Percentiles rank a stretch among this genome's conserved stretches.
These are phyloP conservation scores for Hymenoscyphus linearis DNA, from an alignment of 2,329 filamentous ascomycete genomes.

Conservation along the genomic window DNA sequence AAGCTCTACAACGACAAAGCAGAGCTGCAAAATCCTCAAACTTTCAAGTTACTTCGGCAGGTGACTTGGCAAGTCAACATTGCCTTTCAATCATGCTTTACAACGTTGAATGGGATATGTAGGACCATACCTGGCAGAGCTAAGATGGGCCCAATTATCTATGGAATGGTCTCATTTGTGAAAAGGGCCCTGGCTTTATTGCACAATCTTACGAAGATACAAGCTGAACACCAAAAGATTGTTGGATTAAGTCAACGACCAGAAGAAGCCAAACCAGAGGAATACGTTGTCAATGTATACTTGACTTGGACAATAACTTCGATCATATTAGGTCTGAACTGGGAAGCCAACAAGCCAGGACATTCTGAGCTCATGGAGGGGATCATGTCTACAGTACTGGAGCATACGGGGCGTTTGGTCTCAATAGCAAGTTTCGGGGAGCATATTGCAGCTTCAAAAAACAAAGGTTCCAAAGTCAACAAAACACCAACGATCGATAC, in stretches of 20 bases:
- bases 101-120: slow-evolving; percentile 20
- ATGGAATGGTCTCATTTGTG: slow-evolving; percentile 22
- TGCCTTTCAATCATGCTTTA: slow-evolving; percentile 20
- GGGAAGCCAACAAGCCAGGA: slow-evolving; percentile 18
- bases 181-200: slow-evolving; percentile 13
- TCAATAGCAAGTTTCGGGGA: slow-evolving; percentile 37
- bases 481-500: neutral
- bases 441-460: slow-evolving; percentile 22
- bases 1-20: slow-evolving; percentile 6
- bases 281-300: slow-evolving; percentile 23
- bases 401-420: slow-evolving; percentile 37
- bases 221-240: slow-evolving; percentile 14
- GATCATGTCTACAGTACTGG: slow-evolving; percentile 34
- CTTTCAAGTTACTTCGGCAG: slow-evolving; percentile 15
- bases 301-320: slow-evolving; percentile 14
- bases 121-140: slow-evolving; percentile 20
- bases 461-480: slow-evolving; percentile 20
- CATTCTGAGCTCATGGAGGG: slow-evolving; percentile 38
- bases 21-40: slow-evolving; percentile 10
- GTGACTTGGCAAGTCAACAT: slow-evolving; percentile 18
- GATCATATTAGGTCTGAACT: slow-evolving; percentile 18
- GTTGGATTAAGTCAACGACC: neutral
- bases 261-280: slow-evolving; percentile 7
- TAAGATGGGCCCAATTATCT: slow-evolving; percentile 16
- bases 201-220: slow-evolving; percentile 12